Conservation (phyloP, 1,139 yeast genomes). For the Lodderomyces beijingensis region DNA sequence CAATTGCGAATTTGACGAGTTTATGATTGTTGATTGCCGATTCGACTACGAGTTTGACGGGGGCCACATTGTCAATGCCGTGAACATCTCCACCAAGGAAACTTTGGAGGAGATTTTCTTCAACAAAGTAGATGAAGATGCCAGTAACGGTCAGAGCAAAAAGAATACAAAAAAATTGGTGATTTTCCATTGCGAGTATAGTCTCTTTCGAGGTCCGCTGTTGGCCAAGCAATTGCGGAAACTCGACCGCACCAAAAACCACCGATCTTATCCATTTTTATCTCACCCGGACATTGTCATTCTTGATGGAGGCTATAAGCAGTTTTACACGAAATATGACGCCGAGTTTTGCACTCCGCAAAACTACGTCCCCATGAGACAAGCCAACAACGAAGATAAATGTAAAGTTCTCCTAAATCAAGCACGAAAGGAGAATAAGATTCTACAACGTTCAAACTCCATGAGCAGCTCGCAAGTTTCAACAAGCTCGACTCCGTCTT, state of each 20-base stretch:
- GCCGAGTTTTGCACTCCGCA: constrained; percentile 60
- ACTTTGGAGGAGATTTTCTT: constrained; percentile 54
- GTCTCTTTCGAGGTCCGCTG: constrained; percentile 87
- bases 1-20: constrained; percentile 52
- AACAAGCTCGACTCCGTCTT: too few species aligned
- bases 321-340: constrained; percentile 57
- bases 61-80: constrained; percentile 84
- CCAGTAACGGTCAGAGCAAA: not conserved
- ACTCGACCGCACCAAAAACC: constrained; percentile 72
- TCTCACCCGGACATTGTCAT: constrained; percentile 85
- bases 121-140: constrained; percentile 10
- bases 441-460: constrained; percentile 23
- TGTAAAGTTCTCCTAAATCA: constrained; percentile 72
- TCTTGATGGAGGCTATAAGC: constrained; percentile 86
- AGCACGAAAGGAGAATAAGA: constrained; percentile 57
- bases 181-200: constrained; percentile 91
- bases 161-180: constrained; percentile 41
- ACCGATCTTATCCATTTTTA: constrained; percentile 71
- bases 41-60: constrained; percentile 90
- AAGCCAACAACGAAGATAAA: constrained; percentile 55
- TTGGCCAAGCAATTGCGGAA: constrained; percentile 85
- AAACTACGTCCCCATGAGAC: constrained; percentile 84
- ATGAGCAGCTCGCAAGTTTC: too few species aligned
- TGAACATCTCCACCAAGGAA: constrained; percentile 69
- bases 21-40: constrained; percentile 76